phyloP scores from a whole-genome alignment of 1,139 yeast species.

The Trichomonascaceae sp. region DNA sequence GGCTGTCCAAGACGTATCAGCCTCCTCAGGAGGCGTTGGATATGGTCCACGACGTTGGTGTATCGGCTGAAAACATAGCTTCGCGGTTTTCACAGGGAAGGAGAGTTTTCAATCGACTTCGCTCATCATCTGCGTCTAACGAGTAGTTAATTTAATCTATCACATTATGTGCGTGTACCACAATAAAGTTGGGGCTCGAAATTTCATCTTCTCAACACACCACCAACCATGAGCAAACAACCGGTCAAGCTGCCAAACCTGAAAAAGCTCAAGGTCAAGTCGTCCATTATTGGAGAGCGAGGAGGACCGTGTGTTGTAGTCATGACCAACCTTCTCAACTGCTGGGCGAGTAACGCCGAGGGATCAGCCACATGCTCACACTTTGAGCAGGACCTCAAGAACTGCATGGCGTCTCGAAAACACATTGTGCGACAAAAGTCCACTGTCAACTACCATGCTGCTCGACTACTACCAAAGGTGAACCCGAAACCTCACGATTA shows the following conservation, averaged over 20 bases:
- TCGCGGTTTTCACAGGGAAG: too few species aligned
- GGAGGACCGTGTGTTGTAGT: slow-evolving; percentile 60
- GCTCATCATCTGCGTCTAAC: too few species aligned
- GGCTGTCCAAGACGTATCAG: too few species aligned
- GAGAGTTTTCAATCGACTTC: too few species aligned
- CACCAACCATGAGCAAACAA: slow-evolving; percentile 20
- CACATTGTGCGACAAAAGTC: slow-evolving; percentile 29
- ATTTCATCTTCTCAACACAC: too few species aligned
- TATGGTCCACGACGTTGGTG: too few species aligned
- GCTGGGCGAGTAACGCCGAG: slow-evolving; percentile 96
- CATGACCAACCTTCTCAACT: slow-evolving; percentile 76
- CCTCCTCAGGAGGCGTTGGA: too few species aligned
- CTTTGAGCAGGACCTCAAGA: slow-evolving; percentile 45
- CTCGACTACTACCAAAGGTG: slow-evolving; percentile 66
- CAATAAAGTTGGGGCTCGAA: too few species aligned
- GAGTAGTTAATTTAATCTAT: too few species aligned
- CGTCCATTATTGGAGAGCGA: slow-evolving; percentile 45
- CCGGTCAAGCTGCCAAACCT: slow-evolving; percentile 54
- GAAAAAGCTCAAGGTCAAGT: slow-evolving; percentile 61
- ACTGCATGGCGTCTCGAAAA: slow-evolving; percentile 31
- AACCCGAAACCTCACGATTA: slow-evolving; percentile 65
- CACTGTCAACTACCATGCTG: slow-evolving; percentile 71
- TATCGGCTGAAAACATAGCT: too few species aligned
- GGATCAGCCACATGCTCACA: slow-evolving; percentile 54
- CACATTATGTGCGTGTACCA: too few species aligned